Evolutionary conservation across 495 filamentous ascomycete species (phyloP), one percentile per base, ranked within the genome.

Genomic region (Neurospora intermedia): DNA sequence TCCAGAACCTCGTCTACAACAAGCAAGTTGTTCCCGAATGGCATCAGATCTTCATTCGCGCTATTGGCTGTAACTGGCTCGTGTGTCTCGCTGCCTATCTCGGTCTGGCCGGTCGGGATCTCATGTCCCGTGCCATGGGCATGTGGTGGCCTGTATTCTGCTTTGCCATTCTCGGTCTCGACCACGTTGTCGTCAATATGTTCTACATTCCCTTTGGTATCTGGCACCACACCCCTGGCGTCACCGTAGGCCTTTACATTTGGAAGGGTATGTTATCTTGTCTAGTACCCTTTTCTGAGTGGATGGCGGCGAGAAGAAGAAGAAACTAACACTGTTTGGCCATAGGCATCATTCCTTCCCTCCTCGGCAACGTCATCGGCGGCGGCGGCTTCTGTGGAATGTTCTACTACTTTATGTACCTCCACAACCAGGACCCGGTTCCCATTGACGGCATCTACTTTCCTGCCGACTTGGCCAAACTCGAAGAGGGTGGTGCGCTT

Each of bases 181-280:
- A 90, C 46, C 89, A 90, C 79, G 88, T 90, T 62, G 86, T 90
- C 39, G 88, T 88, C 59, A 90, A 90, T 75, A 90, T 90, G 87
- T 89, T 88, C 43, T 89, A 89, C 75, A 86, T 90, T 43, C 88
- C 88, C 10, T 77, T 87, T 76, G 86, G 80, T 9, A 88, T 91
- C 39, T 90, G 84, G 79, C 74, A 87, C 1, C 81, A 80, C 0
- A 82, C 88, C 0, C 87, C 88, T 0, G 78, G 76, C 1, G 81
- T 91, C 35, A 82, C 80, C 1, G 83, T 87, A 9, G 82, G 84
- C 1, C 78, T 89, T 69, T 90, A 91, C 70, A 89, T 90, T 76
- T 91, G 88, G 88, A 90, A 91, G 75, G 86, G 77, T 75, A 70
- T n/a, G 75, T 69, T 35, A 3, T 46, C 8, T 11, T 6, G 43